Evolutionary conservation across 164 flowering plant genomes (phyloP).

Genomic region (Macadamia integrifolia): DNA sequence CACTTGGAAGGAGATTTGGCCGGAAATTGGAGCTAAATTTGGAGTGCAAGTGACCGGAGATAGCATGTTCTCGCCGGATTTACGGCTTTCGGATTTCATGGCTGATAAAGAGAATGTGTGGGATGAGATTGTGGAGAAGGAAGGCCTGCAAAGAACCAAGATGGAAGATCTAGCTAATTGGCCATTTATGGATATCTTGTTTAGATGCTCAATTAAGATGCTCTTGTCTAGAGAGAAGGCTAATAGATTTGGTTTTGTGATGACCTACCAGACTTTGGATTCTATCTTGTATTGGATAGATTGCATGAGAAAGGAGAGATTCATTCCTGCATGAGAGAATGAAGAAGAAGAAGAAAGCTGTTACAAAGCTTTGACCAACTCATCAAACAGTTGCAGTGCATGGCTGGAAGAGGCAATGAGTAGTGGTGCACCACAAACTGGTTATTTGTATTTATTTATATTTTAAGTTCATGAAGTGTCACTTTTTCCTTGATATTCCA

Average conservation of each 20-base stretch:
- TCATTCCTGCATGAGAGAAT: constrained; percentile 35
- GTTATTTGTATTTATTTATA: too few relatives aligned
- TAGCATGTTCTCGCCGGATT: constrained; percentile 30
- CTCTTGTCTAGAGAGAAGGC: constrained; percentile 50
- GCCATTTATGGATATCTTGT: constrained; percentile 61
- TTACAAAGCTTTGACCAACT: constrained; percentile 11
- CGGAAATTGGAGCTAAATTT: constrained; percentile 40
- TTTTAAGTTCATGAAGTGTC: too few relatives aligned
- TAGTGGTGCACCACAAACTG: too few relatives aligned
- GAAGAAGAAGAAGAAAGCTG: too few relatives aligned
- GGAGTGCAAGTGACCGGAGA: constrained; percentile 27
- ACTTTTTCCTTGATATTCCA: too few relatives aligned
- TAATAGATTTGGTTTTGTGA: constrained; percentile 51
- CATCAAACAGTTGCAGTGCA: neutral
- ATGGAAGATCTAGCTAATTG: constrained; percentile 78
- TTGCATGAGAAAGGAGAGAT: constrained; percentile 56
- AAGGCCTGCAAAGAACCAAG: constrained; percentile 42
- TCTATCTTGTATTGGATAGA: constrained; percentile 76
- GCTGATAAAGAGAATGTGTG: constrained; percentile 48
- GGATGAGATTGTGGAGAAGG: constrained; percentile 59
- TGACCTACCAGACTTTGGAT: constrained; percentile 35
- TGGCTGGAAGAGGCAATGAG: neutral
- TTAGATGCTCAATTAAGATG: constrained; percentile 54
- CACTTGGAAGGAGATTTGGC: constrained; percentile 81
- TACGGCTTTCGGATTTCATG: constrained; percentile 37